Percentiles rank a stretch among this genome's conserved stretches.
Evolutionary conservation across 805 yeast species (phyloP).

Genomic region (Candida taoyuanica): DNA sequence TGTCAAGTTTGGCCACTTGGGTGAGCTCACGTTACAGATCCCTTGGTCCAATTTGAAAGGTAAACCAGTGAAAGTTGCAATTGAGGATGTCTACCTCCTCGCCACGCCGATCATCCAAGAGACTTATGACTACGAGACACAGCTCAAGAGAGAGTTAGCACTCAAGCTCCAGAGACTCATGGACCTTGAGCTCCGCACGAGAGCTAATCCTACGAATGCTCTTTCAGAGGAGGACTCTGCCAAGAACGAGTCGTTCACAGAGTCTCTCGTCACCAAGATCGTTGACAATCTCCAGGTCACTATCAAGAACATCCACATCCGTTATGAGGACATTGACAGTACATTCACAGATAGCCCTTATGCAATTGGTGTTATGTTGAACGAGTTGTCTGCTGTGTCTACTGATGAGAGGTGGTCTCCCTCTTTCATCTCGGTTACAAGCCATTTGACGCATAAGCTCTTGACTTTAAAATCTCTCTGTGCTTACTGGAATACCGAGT

Average conservation of each 20-base stretch:
- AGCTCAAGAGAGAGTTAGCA: slow-evolving; percentile 57
- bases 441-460: slow-evolving; percentile 66
- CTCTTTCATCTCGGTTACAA: slow-evolving; percentile 71
- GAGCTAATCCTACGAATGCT: slow-evolving; percentile 35
- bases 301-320: slow-evolving; percentile 82
- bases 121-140: slow-evolving; percentile 47
- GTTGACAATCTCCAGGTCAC: slow-evolving; percentile 91
- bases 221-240: slow-evolving; percentile 35
- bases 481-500: slow-evolving; percentile 78
- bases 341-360: slow-evolving; percentile 72
- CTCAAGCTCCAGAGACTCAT: slow-evolving; percentile 66
- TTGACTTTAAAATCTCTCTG: slow-evolving; percentile 70
- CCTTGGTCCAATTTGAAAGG: slow-evolving; percentile 96
- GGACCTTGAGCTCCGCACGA: slow-evolving; percentile 51
- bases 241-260: slow-evolving; percentile 78
- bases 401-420: slow-evolving; percentile 84
- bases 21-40: slow-evolving; percentile 82
- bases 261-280: slow-evolving; percentile 80
- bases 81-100: slow-evolving; percentile 81
- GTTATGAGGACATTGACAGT: slow-evolving; percentile 78
- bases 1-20: slow-evolving; percentile 85
- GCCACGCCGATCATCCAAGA: slow-evolving; percentile 68
- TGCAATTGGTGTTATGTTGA: slow-evolving; percentile 75
- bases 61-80: slow-evolving; percentile 83
- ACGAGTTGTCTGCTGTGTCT: slow-evolving; percentile 87